Conservation (phyloP, 306 rosid genomes). For the Pachyrhizus erosus region DNA sequence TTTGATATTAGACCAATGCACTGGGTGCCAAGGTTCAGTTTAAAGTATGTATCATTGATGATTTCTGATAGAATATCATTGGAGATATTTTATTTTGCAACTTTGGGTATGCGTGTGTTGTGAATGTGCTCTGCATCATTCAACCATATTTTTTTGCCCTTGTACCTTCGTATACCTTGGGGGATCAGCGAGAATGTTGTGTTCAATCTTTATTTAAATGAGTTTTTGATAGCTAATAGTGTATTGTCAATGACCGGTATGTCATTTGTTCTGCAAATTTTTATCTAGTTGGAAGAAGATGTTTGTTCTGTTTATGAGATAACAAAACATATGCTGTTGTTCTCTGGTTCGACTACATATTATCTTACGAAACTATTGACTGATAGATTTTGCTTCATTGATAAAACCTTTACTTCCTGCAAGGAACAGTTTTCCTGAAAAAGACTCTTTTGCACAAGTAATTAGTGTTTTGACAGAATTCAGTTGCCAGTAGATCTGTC, state of each 20-base stretch:
- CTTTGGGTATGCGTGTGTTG: background rate
- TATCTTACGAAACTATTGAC: background rate
- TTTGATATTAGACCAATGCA: background rate
- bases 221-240: background rate
- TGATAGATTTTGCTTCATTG: background rate
- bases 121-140: background rate
- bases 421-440: background rate
- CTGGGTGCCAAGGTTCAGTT: background rate
- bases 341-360: background rate
- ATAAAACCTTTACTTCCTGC: background rate
- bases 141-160: background rate
- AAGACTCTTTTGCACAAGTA: background rate
- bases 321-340: background rate
- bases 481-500: background rate
- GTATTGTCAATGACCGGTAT: background rate
- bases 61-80: constrained; percentile 6
- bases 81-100: background rate
- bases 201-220: constrained; percentile 1
- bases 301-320: background rate
- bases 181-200: background rate
- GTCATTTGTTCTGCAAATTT: background rate
- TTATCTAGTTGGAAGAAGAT: background rate
- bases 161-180: background rate
- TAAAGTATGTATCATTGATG: constrained; percentile 1
- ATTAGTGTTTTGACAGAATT: background rate